Conservation (phyloP, 1,284 basidiomycete genomes). For the Cutaneotrichosporon dermatis region DNA sequence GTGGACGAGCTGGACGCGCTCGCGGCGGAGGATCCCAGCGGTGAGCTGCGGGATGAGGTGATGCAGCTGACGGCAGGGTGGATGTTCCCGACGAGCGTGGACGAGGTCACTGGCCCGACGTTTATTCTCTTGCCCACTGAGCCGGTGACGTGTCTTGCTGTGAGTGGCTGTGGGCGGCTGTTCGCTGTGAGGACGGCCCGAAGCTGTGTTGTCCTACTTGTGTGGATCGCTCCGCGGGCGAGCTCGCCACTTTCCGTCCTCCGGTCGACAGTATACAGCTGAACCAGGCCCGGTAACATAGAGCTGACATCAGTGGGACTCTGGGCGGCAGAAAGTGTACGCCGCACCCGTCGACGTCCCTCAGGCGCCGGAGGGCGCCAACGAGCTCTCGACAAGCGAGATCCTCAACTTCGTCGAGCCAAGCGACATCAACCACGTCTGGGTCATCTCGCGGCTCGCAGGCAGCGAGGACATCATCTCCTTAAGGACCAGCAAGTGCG, state of each 20-base stretch:
- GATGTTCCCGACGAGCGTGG: slow-evolving; percentile 46
- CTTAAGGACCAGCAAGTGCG: slow-evolving; percentile 45
- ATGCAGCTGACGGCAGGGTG: slow-evolving; percentile 38
- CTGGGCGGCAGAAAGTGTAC: slow-evolving; percentile 40
- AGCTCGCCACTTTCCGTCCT: too few species aligned
- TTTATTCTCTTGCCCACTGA: slow-evolving; percentile 47
- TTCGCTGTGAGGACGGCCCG: too few species aligned
- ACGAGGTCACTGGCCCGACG: slow-evolving; percentile 49
- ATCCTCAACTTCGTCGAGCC: slow-evolving; percentile 46
- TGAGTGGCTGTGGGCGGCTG: slow-evolving; percentile 16
- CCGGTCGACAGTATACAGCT: not conserved
- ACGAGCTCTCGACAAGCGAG: slow-evolving; percentile 40
- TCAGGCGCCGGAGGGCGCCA: slow-evolving; percentile 43
- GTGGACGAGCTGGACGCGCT: slow-evolving; percentile 37
- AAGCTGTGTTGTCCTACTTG: not conserved
- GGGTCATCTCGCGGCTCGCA: slow-evolving; percentile 52
- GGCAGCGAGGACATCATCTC: slow-evolving; percentile 52
- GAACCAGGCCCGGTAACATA: not conserved
- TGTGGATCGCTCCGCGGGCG: not conserved
- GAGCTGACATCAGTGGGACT: slow-evolving; percentile 39
- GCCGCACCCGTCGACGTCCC: slow-evolving; percentile 46
- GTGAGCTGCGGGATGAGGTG: slow-evolving; percentile 13
- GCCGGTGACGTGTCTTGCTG: slow-evolving; percentile 43
- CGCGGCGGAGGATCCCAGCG: slow-evolving; percentile 42
- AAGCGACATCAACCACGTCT: slow-evolving; percentile 52